Evolutionary conservation across 2,329 filamentous ascomycete species (phyloP).

Genomic region (Colletotrichum tropicale): DNA sequence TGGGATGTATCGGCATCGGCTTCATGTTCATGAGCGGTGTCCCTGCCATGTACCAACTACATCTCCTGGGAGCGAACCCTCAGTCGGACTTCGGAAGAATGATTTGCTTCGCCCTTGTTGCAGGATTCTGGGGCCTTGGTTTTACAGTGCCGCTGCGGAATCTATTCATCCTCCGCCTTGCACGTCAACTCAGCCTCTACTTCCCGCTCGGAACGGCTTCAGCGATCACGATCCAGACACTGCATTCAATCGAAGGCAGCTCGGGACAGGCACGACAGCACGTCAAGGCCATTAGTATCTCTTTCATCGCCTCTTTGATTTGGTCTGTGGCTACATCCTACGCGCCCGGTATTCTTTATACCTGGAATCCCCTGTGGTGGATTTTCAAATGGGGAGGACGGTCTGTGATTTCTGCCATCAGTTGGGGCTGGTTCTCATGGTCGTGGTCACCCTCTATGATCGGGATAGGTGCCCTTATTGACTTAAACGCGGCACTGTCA

Average conservation of each 20-base stretch:
- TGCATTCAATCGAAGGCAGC: not conserved
- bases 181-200: not conserved
- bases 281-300: not conserved
- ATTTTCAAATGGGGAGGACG: not conserved
- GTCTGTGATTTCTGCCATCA: not conserved
- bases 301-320: not conserved
- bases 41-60: slow-evolving; percentile 21
- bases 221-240: not conserved
- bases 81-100: not conserved
- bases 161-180: not conserved
- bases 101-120: not conserved
- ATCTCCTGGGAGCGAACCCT: not conserved
- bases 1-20: slow-evolving; percentile 3
- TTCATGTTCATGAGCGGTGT: slow-evolving; percentile 16
- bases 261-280: not conserved
- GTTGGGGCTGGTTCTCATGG: not conserved
- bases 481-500: not conserved
- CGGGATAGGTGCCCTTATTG: not conserved
- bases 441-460: not conserved
- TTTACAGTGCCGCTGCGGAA: not conserved
- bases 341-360: not conserved
- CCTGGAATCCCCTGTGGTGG: not conserved
- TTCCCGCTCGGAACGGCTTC: not conserved
- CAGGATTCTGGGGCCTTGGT: not conserved
- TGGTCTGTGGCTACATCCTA: not conserved